Evolutionary conservation across 225 moss, liverwort and hornwort genomes (phyloP).

Genomic region (Polytrichum commune): DNA sequence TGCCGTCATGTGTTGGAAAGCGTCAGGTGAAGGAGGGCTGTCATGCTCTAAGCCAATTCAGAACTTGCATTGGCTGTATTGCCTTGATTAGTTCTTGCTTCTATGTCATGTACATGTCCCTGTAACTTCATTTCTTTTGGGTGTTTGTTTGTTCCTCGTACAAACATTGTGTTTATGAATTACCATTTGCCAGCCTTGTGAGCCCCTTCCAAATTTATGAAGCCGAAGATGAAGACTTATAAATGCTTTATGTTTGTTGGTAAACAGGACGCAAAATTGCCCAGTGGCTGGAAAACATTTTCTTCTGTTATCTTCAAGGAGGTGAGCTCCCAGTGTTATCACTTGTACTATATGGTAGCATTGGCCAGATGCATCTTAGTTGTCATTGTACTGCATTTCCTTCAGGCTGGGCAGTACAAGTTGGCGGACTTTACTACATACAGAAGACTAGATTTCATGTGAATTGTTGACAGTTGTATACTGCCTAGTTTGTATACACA

Average conservation of each 20-base stretch:
- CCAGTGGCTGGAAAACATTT: slow-evolving; percentile 79
- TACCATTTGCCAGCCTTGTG: not conserved
- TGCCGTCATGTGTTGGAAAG: not conserved
- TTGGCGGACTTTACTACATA: not conserved
- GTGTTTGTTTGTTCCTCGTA: not conserved
- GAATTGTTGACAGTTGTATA: not conserved
- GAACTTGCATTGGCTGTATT: not conserved
- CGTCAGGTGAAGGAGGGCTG: not conserved
- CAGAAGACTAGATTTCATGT: not conserved
- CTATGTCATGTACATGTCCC: not conserved
- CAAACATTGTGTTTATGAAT: too few relatives aligned
- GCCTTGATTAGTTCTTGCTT: not conserved
- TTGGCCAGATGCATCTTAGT: slow-evolving; percentile 5
- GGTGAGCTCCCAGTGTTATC: slow-evolving; percentile 34
- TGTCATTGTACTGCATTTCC: not conserved
- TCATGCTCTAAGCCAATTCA: not conserved
- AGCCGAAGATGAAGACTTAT: not conserved
- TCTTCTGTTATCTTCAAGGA: slow-evolving; percentile 66
- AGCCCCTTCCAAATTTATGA: not conserved
- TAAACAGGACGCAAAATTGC: slow-evolving; percentile 58
- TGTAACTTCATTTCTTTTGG: not conserved
- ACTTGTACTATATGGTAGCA: not conserved
- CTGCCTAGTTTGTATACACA: not conserved
- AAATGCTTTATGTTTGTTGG: slow-evolving; percentile 4
- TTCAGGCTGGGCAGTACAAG: too few relatives aligned